phyloP scores from a whole-genome alignment of 2,329 filamentous ascomycete species.

The Microcyclosporella mali region DNA sequence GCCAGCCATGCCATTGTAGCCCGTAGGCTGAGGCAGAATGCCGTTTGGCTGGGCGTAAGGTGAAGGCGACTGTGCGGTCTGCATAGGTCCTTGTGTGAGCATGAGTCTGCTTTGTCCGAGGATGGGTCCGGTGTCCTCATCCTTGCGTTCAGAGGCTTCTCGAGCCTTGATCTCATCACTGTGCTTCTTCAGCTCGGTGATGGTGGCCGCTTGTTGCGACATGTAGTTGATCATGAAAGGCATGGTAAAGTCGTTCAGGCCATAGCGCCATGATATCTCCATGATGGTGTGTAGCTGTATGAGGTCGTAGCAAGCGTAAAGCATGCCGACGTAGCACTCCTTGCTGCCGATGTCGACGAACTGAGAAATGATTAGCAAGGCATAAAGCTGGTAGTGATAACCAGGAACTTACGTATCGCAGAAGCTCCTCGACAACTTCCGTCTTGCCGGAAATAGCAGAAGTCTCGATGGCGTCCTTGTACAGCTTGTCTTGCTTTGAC shows the following conservation, averaged over 20 bases:
- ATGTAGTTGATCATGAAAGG: constrained; percentile 99
- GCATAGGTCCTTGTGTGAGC: constrained; percentile 81
- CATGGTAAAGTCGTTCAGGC: constrained; percentile 96
- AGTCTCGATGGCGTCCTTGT: constrained; percentile 99
- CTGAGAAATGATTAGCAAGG: too few relatives aligned
- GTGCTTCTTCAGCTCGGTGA: constrained; percentile 81
- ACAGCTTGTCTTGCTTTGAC: constrained; percentile 98
- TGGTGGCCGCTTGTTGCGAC: constrained; percentile 79
- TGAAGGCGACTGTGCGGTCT: constrained; percentile 53
- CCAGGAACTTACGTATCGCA: too few relatives aligned
- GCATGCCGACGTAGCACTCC: constrained; percentile 99
- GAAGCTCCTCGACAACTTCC: constrained; percentile 89
- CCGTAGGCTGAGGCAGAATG: constrained; percentile 77
- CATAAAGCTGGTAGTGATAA: too few relatives aligned
- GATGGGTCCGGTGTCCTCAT: constrained; percentile 87
- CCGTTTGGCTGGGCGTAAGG: constrained; percentile 67
- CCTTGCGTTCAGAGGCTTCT: constrained; percentile 71
- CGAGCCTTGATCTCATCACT: constrained; percentile 83
- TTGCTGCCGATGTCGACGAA: constrained; percentile 99
- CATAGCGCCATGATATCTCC: constrained; percentile 94
- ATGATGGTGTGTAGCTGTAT: constrained; percentile 88
- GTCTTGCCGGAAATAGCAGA: constrained; percentile 83
- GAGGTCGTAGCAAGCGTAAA: constrained; percentile 96
- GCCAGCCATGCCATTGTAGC: constrained; percentile 27
- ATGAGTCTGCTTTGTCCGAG: constrained; percentile 82